Conservation (phyloP, 768 basidiomycete genomes). For the Phaeotremella skinneri region DNA sequence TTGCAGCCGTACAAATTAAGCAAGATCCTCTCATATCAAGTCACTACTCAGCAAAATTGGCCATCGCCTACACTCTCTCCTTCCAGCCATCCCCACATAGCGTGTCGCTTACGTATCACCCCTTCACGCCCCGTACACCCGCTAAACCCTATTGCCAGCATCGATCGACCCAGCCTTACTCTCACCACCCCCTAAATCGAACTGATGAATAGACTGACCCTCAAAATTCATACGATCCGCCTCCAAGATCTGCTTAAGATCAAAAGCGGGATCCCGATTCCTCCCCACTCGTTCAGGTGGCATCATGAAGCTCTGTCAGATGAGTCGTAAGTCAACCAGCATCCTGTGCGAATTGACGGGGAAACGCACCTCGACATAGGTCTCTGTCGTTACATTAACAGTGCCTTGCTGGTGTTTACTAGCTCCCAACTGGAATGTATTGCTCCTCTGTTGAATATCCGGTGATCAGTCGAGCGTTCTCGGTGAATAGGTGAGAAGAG, state of each 20-base stretch:
- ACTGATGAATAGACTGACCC: not conserved
- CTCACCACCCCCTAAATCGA: not conserved
- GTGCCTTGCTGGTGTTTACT: slow-evolving; percentile 16
- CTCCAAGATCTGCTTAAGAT: not conserved
- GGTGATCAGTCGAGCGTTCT: slow-evolving; percentile 1
- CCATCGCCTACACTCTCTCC: not conserved
- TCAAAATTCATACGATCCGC: not conserved
- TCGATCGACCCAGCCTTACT: not conserved
- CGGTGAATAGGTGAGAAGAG: too few relatives aligned
- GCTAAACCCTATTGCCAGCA: not conserved
- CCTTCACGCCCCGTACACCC: too few relatives aligned
- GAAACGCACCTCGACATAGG: slow-evolving; percentile 18
- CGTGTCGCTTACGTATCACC: too few relatives aligned
- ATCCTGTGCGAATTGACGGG: not conserved
- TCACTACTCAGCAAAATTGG: not conserved
- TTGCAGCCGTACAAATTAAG: too few relatives aligned
- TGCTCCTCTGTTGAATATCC: slow-evolving; percentile 14
- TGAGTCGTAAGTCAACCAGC: too few relatives aligned
- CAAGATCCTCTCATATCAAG: too few relatives aligned
- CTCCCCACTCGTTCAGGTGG: not conserved
- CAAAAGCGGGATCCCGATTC: not conserved
- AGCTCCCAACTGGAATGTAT: slow-evolving; percentile 14
- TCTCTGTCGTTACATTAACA: slow-evolving; percentile 21
- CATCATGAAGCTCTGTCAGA: slow-evolving; percentile 1
- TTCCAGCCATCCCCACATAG: not conserved